phyloP scores from a whole-genome alignment of 140 eudicot species.

The Erigeron philadelphicus region DNA sequence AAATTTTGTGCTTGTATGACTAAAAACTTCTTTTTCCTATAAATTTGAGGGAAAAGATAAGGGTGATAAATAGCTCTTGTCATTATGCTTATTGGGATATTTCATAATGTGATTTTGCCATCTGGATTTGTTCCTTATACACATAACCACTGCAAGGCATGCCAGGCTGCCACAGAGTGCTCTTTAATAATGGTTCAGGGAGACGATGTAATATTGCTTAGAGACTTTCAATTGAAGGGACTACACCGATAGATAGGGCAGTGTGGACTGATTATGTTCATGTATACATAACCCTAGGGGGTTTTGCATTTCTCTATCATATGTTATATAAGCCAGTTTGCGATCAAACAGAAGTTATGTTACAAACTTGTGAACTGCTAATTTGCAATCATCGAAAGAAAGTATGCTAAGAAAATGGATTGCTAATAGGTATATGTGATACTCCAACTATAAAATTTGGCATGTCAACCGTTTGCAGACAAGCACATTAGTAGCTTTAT shows the following conservation, averaged over 20 bases:
- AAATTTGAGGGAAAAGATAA: not conserved
- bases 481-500: not conserved
- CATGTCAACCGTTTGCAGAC: not conserved
- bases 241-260: not conserved
- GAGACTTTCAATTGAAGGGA: not conserved
- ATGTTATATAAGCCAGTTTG: too few species aligned
- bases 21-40: not conserved
- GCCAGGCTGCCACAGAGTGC: not conserved
- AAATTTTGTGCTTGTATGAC: not conserved
- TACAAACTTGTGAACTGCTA: not conserved
- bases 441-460: too few species aligned
- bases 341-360: not conserved
- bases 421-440: not conserved
- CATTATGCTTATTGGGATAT: not conserved
- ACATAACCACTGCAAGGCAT: too few species aligned
- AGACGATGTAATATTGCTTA: not conserved
- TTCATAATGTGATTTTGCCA: not conserved
- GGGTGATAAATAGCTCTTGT: not conserved
- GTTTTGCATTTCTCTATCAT: too few species aligned
- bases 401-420: not conserved
- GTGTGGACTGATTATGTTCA: not conserved
- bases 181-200: not conserved
- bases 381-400: not conserved
- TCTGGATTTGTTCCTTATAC: too few species aligned
- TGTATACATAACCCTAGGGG: too few species aligned